A percentile compares a stretch with the other conserved stretches of the same genome.
Evolutionary conservation across 2,329 filamentous ascomycete species (phyloP).

Genomic region (Fusarium nanum): DNA sequence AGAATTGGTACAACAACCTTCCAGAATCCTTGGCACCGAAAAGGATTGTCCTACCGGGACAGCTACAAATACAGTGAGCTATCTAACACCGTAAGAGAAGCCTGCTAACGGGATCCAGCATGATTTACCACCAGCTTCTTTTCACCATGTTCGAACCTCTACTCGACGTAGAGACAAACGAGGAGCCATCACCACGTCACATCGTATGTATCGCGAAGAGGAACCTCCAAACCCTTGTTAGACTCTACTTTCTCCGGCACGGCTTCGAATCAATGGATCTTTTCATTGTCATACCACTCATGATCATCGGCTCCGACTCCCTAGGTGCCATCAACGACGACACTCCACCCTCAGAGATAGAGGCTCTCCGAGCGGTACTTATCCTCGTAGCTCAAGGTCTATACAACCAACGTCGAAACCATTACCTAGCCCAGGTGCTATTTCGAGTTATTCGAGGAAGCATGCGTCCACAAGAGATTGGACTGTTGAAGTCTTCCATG

Average conservation of each 20-base stretch:
- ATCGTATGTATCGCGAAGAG: slow-evolving; percentile 41
- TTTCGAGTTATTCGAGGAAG: slow-evolving; percentile 50
- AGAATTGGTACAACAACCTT: slow-evolving; percentile 47
- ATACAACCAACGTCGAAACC: slow-evolving; percentile 49
- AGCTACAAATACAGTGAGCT: slow-evolving; percentile 54
- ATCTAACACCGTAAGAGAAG: rapidly evolving
- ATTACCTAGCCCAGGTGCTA: slow-evolving; percentile 50
- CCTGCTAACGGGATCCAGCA: slow-evolving; percentile 17
- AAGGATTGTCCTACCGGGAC: slow-evolving; percentile 49
- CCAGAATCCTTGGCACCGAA: slow-evolving; percentile 45
- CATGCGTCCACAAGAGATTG: slow-evolving; percentile 48
- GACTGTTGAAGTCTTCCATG: slow-evolving; percentile 33
- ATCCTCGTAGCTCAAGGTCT: slow-evolving; percentile 52
- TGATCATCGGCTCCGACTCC: slow-evolving; percentile 45
- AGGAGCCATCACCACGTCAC: slow-evolving; percentile 5
- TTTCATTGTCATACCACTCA: slow-evolving; percentile 50
- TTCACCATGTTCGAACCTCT: slow-evolving; percentile 47
- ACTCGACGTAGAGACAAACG: not conserved
- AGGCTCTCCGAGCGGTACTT: slow-evolving; percentile 49
- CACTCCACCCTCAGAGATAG: slow-evolving; percentile 19
- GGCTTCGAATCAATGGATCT: slow-evolving; percentile 49
- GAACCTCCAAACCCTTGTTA: slow-evolving; percentile 43
- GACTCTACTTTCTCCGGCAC: slow-evolving; percentile 50
- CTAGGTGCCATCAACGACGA: slow-evolving; percentile 43
- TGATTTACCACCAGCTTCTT: slow-evolving; percentile 44